Conservation (phyloP, 768 basidiomycete genomes). For the Clitopilus passeckerianus region DNA sequence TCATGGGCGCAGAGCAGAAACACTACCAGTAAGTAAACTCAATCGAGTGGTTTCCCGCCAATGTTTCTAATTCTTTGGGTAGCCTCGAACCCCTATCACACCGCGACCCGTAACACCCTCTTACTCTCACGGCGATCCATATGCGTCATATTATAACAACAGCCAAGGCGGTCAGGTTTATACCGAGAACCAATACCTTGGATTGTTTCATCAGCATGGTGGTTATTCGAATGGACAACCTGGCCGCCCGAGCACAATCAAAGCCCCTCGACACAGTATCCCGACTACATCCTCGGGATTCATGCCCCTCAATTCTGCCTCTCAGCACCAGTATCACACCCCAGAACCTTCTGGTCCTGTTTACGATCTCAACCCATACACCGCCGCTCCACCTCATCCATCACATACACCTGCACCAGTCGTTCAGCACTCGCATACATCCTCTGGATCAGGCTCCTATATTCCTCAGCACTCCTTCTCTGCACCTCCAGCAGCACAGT, state of each 20-base stretch:
- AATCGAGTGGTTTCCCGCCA: not conserved
- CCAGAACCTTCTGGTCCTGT: constrained; percentile 13
- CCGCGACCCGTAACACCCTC: constrained; percentile 30
- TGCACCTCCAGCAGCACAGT: constrained; percentile 23
- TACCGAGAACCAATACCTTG: constrained; percentile 17
- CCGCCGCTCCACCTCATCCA: constrained; percentile 27
- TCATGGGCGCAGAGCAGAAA: constrained; percentile 46
- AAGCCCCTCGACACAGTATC: constrained; percentile 63
- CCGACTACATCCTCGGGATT: constrained; percentile 69
- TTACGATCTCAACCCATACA: not conserved
- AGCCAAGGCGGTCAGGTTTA: not conserved
- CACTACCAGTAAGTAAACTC: constrained; percentile 48
- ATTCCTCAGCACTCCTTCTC: constrained; percentile 34
- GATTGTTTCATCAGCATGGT: constrained; percentile 34
- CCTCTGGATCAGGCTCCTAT: constrained; percentile 31
- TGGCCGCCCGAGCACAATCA: constrained; percentile 30
- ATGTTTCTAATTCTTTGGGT: constrained; percentile 7
- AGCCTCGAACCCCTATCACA: constrained; percentile 20
- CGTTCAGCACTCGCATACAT: constrained; percentile 1
- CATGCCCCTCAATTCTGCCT: constrained; percentile 43
- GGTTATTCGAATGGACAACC: constrained; percentile 28
- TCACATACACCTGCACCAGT: constrained; percentile 35
- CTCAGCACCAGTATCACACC: constrained; percentile 28
- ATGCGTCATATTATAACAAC: constrained; percentile 18
- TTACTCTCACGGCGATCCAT: constrained; percentile 33